These are phyloP conservation scores for Colletotrichum sp. DNA, from an alignment of 2,329 filamentous ascomycete genomes.

Conservation along the genomic window DNA sequence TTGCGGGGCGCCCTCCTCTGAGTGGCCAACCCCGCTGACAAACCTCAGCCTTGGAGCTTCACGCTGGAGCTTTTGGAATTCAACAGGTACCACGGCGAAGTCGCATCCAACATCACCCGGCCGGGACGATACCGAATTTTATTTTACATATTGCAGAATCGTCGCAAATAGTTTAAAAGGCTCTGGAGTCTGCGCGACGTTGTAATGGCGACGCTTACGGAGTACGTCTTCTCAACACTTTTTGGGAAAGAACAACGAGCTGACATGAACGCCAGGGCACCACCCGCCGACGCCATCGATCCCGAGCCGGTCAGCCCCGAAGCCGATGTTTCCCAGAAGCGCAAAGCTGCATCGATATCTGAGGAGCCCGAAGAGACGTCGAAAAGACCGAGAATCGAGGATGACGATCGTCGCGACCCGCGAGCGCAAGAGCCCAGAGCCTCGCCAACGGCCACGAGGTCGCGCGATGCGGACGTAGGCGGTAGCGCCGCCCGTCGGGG, in stretches of 20 bases:
- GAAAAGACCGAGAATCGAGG: conserved; percentile 21
- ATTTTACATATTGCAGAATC: background rate
- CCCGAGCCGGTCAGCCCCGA: background rate
- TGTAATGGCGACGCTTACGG: conserved; percentile 2
- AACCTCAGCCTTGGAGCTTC: conserved; percentile 19
- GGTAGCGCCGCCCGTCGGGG: conserved; percentile 38
- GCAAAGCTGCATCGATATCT: conserved; percentile 31
- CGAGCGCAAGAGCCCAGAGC: background rate
- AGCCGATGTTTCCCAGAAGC: conserved; percentile 27
- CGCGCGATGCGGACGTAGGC: conserved; percentile 7
- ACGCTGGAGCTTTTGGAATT: background rate
- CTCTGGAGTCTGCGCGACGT: background rate
- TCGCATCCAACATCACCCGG: background rate
- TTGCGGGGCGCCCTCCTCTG: background rate
- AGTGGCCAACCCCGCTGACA: conserved; percentile 18
- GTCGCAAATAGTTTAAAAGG: background rate
- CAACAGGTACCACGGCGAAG: background rate
- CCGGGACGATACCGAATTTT: background rate
- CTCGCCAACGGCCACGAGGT: background rate
- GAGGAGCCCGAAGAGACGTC: conserved; percentile 19
- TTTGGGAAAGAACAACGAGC: background rate
- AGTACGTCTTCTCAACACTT: background rate
- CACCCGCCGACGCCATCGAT: background rate
- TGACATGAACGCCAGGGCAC: conserved; percentile 3
- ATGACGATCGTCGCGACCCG: background rate